Evolutionary conservation across 768 basidiomycete species (phyloP), one percentile per base, ranked within the genome.

Genomic region (Trametopsis cervina): DNA sequence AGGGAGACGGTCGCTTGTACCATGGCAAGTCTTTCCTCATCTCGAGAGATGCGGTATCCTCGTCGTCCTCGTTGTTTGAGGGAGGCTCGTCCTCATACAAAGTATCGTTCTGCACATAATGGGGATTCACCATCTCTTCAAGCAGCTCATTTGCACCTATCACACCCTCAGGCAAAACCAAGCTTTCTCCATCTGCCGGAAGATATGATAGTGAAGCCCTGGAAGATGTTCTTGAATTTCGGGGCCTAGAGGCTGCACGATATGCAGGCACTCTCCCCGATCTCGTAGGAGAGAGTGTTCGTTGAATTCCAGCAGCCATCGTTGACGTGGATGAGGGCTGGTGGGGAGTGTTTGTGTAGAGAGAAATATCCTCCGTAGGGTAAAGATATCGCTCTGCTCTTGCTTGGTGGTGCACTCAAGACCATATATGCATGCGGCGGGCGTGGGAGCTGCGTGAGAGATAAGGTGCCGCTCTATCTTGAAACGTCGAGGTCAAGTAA

Each of bases 1-100:
- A 74, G 0, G 85, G 73, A 0, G 86, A 87, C 2, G 88, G 85
- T 36, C 75, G 68, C 65, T 70, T 86, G 77, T 83, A 89, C 86
- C 87, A 89, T 2, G 85, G 81, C 40, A 73, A 68, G 2, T 35
- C 53, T 49, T 61, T 57, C 52, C 64, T 52, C 53, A 57, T 45
- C 13, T 59, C 46, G 36, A 46, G n/a, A 39, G 51, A 52, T 7
- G 33, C 38, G 17, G 46, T 18, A 39, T 52, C 51, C 22, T 29
- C 27, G 9, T 50, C 53, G 29, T 55, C 52, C 18, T 56, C 51
- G n/a, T 61, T 50, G 27, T 60, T 53, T 17, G 48, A 42, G 42
- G 54, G 46, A 46, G 55, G 37, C 48, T 57, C 50, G n/a, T 42
- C 59, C 11, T 50, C 46, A 44, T 67, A 66, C 22, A 66, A 63